Evolutionary conservation across 805 yeast genomes (phyloP), one percentile per base, ranked within the genome.

Genomic region (Hanseniaspora meyeri): DNA sequence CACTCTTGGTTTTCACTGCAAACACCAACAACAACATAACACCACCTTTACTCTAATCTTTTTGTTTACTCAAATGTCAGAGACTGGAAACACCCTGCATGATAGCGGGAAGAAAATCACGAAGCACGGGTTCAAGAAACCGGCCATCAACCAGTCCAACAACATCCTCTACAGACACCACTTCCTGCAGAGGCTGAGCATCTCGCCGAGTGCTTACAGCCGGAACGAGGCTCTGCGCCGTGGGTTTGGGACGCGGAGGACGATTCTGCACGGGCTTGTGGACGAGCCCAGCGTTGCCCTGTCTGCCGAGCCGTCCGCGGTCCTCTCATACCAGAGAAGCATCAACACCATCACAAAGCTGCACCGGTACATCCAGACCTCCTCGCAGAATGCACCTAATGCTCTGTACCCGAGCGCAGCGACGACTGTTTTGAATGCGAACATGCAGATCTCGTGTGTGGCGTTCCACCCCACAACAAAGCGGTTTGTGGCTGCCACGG

Each of bases 401-500:
- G 14, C 29, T 3, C 9, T 31, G 9, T 32, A 34, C n/a, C 20
- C 16, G 9, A 17, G 16, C 19, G 6, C n/a, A 1, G 10, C 12
- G 7, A 19, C 49, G 3, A 46, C 49, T 16, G 39, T 19, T 7
- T n/a, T 46, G 29, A 46, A 46, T 19, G 24, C 51, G 9, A 53
- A 53, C 34, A 20, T 53, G 24, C 57, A 53, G 16, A 46, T 53
- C 16, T 24, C 57, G 1, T 43, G 43, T 3, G 11, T 42, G 0
- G 32, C 14, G 6, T 52, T 39, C 36, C 43, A 43, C 2, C 57
- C 57, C 9, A 24, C 50, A 2, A 37, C 43, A 3, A 53, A 53
- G 24, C 38, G 49, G n/a, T 73, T 93, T 51, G 74, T 93, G 31
- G 95, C 95, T 6, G 95, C 95, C 0, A 81, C 91, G 32, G 88